These are phyloP conservation scores for Apophysomyces sp. DNA, from an alignment of 371 early-diverging fungal species.

Conservation along the genomic window DNA sequence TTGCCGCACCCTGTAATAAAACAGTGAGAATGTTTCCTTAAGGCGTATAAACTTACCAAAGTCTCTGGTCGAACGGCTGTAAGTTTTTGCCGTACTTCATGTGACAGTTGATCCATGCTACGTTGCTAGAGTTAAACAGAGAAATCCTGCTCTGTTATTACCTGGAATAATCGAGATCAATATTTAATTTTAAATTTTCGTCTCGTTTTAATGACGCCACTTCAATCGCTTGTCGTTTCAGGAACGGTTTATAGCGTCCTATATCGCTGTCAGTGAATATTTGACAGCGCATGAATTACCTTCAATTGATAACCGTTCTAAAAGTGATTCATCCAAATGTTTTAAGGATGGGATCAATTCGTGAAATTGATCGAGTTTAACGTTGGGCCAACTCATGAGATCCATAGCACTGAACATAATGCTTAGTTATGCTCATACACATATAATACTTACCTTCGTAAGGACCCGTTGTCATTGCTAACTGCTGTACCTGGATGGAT, in stretches of 20 bases:
- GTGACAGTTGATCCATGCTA: constrained; percentile 67
- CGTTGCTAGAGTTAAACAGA: not conserved
- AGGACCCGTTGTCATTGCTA: constrained; percentile 50
- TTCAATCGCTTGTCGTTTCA: constrained; percentile 65
- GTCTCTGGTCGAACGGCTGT: constrained; percentile 69
- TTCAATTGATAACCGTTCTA: constrained; percentile 55
- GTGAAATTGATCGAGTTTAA: constrained; percentile 43
- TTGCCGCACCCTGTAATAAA: constrained; percentile 73
- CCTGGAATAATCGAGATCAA: constrained; percentile 66
- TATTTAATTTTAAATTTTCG: constrained; percentile 62
- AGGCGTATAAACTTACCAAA: constrained; percentile 47
- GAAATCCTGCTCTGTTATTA: constrained; percentile 17
- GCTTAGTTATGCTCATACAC: not conserved
- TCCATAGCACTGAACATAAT: constrained; percentile 49
- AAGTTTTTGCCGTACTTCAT: constrained; percentile 72
- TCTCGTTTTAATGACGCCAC: constrained; percentile 67
- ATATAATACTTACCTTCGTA: constrained; percentile 43
- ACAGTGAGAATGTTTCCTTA: not conserved
- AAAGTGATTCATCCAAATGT: constrained; percentile 39
- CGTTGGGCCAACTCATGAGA: constrained; percentile 49
- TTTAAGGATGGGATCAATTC: constrained; percentile 47
- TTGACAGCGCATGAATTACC: constrained; percentile 21
- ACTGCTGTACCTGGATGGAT: constrained; percentile 20
- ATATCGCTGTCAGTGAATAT: not conserved
- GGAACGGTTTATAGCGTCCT: constrained; percentile 72